Conservation (phyloP, 345 rosid species). For the Microthlaspi erraticum region DNA sequence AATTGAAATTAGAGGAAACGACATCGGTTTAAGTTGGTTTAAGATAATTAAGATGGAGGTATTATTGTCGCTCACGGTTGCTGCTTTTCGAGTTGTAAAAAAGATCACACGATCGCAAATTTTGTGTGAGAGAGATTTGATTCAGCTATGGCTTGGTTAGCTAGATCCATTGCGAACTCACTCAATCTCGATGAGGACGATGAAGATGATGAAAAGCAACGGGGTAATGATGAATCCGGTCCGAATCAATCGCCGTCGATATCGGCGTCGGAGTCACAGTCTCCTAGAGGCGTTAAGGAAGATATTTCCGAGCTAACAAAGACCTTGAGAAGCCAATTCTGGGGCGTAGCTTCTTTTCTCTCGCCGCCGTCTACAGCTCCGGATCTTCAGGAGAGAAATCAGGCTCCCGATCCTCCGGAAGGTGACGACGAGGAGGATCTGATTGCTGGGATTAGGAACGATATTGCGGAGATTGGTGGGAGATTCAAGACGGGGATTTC, state of each 20-base stretch:
- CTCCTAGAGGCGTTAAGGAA: conserved; percentile 80
- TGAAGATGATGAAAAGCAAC: conserved; percentile 45
- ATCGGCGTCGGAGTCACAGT: conserved; percentile 47
- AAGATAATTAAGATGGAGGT: conserved; percentile 9
- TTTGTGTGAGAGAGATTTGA: conserved; percentile 34
- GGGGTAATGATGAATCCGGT: not conserved
- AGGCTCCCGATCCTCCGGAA: conserved; percentile 37
- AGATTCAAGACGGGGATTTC: conserved; percentile 62
- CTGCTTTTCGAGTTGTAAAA: conserved; percentile 15
- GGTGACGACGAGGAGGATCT: conserved; percentile 44
- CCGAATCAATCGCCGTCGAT: not conserved
- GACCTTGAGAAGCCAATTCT: conserved; percentile 75
- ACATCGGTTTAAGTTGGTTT: not conserved
- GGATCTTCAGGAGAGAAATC: conserved; percentile 35
- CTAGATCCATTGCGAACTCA: conserved; percentile 79
- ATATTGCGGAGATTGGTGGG: conserved; percentile 55
- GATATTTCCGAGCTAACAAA: conserved; percentile 76
- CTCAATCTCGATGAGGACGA: conserved; percentile 73
- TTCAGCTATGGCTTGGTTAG: conserved; percentile 77
- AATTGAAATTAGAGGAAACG: not conserved
- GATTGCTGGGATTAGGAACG: conserved; percentile 40
- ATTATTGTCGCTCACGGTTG: not conserved
- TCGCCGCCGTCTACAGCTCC: conserved; percentile 53
- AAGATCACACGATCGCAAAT: conserved; percentile 28
- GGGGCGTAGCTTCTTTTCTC: conserved; percentile 92